Percentiles rank a stretch among this genome's conserved stretches.
phyloP scores from a whole-genome alignment of 2,329 filamentous ascomycete genomes.

The Neonectria sp. region DNA sequence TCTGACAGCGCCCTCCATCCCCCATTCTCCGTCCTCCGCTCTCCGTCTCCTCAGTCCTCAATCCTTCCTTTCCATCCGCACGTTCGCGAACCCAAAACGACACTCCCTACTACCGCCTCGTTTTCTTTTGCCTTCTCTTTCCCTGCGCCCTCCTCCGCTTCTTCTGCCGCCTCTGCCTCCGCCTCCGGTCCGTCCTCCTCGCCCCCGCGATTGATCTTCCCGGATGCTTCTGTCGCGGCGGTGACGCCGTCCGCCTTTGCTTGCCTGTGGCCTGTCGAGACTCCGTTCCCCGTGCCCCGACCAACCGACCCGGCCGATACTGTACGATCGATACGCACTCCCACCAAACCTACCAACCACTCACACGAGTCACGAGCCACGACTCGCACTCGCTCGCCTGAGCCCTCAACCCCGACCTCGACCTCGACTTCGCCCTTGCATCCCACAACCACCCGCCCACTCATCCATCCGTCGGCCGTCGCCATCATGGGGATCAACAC shows the following conservation, averaged over 20 bases:
- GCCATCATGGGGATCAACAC: constrained; percentile 50
- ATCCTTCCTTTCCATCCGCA: constrained; percentile 17
- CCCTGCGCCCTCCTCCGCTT: constrained; percentile 8
- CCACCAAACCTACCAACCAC: constrained; percentile 12
- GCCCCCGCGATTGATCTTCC: constrained; percentile 45
- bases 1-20: constrained; percentile 28
- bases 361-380: constrained; percentile 20
- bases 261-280: constrained; percentile 8
- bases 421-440: not conserved
- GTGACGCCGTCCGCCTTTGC: constrained; percentile 48
- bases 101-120: constrained; percentile 10
- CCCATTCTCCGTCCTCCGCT: not conserved
- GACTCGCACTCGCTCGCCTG: constrained; percentile 25
- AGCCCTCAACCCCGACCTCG: not conserved
- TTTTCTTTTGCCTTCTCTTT: not conserved
- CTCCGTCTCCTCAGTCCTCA: constrained; percentile 21
- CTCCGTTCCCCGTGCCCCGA: constrained; percentile 28
- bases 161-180: constrained; percentile 17
- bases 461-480: constrained; percentile 11
- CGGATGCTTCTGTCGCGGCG: constrained; percentile 47
- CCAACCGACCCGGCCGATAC: constrained; percentile 35
- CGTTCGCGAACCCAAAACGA: constrained; percentile 13
- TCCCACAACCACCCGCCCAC: constrained; percentile 6
- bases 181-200: constrained; percentile 23
- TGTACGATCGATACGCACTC: constrained; percentile 32